Evolutionary conservation across 768 basidiomycete species (phyloP).

Genomic region (Pleurotus eryngii): DNA sequence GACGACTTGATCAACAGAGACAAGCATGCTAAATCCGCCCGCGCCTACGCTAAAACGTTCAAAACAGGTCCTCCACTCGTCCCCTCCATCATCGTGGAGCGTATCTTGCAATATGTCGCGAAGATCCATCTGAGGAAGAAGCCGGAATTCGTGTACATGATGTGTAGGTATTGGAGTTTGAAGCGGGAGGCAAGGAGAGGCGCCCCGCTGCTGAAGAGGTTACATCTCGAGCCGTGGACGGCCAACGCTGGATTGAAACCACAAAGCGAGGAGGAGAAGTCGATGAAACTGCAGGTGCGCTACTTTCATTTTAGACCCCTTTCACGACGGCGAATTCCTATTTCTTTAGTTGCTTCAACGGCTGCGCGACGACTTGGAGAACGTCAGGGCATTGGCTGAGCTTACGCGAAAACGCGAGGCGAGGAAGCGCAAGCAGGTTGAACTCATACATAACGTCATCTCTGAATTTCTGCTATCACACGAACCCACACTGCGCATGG

Average conservation of each 20-base stretch:
- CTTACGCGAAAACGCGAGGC: constrained; percentile 75
- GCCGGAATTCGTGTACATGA: constrained; percentile 65
- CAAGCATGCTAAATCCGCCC: constrained; percentile 68
- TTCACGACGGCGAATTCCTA: background rate
- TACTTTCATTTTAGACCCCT: background rate
- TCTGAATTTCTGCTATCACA: constrained; percentile 64
- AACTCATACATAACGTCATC: constrained; percentile 65
- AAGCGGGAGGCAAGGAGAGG: constrained; percentile 92
- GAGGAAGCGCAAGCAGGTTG: constrained; percentile 68
- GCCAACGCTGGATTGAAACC: constrained; percentile 60
- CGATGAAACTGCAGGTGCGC: constrained; percentile 76
- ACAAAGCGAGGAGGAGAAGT: constrained; percentile 80
- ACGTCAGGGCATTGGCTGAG: constrained; percentile 62
- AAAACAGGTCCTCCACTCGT: constrained; percentile 91
- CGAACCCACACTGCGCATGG: constrained; percentile 52
- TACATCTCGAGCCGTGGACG: constrained; percentile 98
- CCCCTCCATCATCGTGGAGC: constrained; percentile 78
- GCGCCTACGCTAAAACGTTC: constrained; percentile 90
- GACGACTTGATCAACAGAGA: constrained; percentile 35
- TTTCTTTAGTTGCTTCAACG: constrained; percentile 47
- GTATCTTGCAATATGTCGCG: constrained; percentile 70
- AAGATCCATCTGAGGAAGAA: constrained; percentile 75
- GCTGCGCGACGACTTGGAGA: constrained; percentile 74
- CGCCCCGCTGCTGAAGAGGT: constrained; percentile 86
- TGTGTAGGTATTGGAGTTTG: constrained; percentile 95